Percentiles rank a stretch among this genome's conserved stretches.
phyloP scores from a whole-genome alignment of 2,329 filamentous ascomycete genomes.

The Mollisiaceae sp. region DNA sequence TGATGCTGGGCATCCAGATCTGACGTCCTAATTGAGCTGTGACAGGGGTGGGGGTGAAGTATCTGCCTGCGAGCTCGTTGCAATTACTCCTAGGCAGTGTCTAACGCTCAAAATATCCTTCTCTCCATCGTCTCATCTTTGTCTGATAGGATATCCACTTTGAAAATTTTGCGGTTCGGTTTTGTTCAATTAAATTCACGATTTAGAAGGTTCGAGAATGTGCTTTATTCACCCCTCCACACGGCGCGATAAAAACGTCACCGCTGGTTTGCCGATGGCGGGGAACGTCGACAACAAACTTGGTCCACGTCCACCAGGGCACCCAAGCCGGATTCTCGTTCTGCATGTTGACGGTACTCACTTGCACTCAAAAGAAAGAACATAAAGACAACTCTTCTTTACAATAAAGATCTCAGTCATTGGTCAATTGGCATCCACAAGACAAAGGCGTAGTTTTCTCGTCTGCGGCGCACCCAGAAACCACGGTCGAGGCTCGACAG shows the following conservation, averaged over 20 bases:
- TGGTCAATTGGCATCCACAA: constrained; percentile 29
- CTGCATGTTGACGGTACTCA: constrained; percentile 12
- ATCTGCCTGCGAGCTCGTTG: not conserved
- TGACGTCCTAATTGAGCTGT: not conserved
- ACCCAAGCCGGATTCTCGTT: not conserved
- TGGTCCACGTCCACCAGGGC: constrained; percentile 11
- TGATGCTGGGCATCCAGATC: not conserved
- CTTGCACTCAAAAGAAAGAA: constrained; percentile 14
- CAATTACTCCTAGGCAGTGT: not conserved
- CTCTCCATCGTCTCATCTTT: not conserved
- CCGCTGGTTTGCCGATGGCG: constrained; percentile 19
- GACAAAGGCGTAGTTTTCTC: constrained; percentile 8
- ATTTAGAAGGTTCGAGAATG: constrained; percentile 25
- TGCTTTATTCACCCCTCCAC: constrained; percentile 22
- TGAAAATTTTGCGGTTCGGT: not conserved
- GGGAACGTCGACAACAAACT: constrained; percentile 19
- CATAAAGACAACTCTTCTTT: not conserved
- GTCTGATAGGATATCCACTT: not conserved
- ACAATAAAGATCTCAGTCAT: constrained; percentile 20
- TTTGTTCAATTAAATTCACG: not conserved
- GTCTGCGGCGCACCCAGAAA: not conserved
- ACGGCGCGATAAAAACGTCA: constrained; percentile 12
- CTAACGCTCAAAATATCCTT: not conserved
- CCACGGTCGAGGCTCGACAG: not conserved
- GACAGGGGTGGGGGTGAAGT: constrained; percentile 1